phyloP scores from a whole-genome alignment of 495 filamentous ascomycete genomes.

The Xanthoparmelia taractica region DNA sequence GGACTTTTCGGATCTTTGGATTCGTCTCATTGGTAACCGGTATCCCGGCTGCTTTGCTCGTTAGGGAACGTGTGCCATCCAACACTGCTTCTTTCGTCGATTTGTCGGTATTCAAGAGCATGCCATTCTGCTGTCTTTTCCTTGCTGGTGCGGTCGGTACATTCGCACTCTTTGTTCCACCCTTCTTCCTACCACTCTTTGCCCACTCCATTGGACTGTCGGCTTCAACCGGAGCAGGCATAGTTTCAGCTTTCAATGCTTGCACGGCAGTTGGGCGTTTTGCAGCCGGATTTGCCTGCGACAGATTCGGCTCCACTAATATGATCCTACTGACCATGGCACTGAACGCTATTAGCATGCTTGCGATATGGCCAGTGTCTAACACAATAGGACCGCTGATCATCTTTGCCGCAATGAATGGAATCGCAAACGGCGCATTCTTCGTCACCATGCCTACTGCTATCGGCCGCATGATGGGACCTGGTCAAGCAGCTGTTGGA shows the following conservation, averaged over 20 bases:
- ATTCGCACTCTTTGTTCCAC: conserved; percentile 53
- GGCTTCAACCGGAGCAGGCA: conserved; percentile 43
- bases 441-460: conserved; percentile 56
- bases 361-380: conserved; percentile 51
- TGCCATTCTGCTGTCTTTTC: conserved; percentile 47
- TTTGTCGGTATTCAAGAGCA: conserved; percentile 34
- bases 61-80: conserved; percentile 46
- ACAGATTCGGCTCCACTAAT: conserved; percentile 45
- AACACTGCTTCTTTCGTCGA: conserved; percentile 43
- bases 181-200: conserved; percentile 51
- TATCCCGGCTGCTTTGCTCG: conserved; percentile 48
- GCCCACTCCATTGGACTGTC: conserved; percentile 40
- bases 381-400: conserved; percentile 44
- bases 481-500: conserved; percentile 44
- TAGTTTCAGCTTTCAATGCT: conserved; percentile 51
- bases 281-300: conserved; percentile 42
- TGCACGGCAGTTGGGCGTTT: conserved; percentile 45
- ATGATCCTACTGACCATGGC: conserved; percentile 41
- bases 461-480: conserved; percentile 50
- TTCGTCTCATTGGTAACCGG: conserved; percentile 42
- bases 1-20: conserved; percentile 49
- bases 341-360: conserved; percentile 47
- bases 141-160: conserved; percentile 48
- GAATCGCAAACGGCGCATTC: conserved; percentile 50
- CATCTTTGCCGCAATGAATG: conserved; percentile 48